A percentile compares a stretch with the other conserved stretches of the same genome.
These are phyloP conservation scores for Rhododendron molle DNA, from an alignment of 148 eudicot species.

Conservation along the genomic window DNA sequence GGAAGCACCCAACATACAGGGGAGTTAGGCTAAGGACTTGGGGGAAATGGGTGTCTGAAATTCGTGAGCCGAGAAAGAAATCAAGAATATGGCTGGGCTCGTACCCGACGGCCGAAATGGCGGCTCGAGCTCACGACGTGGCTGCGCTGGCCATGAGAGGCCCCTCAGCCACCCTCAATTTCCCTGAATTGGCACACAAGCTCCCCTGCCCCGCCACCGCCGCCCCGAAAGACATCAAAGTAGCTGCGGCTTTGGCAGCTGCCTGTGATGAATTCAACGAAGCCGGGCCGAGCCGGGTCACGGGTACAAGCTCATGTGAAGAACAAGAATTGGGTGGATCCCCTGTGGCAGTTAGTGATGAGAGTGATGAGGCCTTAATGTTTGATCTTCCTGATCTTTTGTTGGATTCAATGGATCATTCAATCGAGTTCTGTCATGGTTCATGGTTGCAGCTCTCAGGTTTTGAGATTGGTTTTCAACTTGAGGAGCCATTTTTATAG, in stretches of 20 bases:
- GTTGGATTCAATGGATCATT: background rate
- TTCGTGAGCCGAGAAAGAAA: slow-evolving; percentile 29
- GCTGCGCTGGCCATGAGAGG: slow-evolving; percentile 28
- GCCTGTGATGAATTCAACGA: background rate
- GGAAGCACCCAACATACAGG: slow-evolving; percentile 17
- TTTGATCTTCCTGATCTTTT: slow-evolving; percentile 33
- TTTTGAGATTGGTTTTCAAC: slow-evolving; percentile 22
- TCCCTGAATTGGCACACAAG: slow-evolving; percentile 19
- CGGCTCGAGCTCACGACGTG: slow-evolving; percentile 34
- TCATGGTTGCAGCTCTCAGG: slow-evolving; percentile 23
- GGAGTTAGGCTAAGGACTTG: slow-evolving; percentile 25
- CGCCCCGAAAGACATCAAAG: slow-evolving; percentile 33
- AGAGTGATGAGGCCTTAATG: slow-evolving; percentile 19
- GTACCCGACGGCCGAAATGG: slow-evolving; percentile 26
- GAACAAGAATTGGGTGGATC: slow-evolving; percentile 5
- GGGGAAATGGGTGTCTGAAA: slow-evolving; percentile 33
- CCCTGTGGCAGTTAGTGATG: background rate
- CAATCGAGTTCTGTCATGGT: slow-evolving; percentile 2
- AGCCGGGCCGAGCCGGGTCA: background rate
- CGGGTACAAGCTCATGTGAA: too few relatives aligned
- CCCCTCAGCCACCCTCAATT: slow-evolving; percentile 19
- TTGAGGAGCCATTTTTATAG: slow-evolving; percentile 23
- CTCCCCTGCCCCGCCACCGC: slow-evolving; percentile 28
- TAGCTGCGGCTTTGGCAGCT: slow-evolving; percentile 21
- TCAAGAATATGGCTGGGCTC: slow-evolving; percentile 34